These are phyloP conservation scores for Passiflora organensis DNA, from an alignment of 345 rosid species.

Conservation along the genomic window DNA sequence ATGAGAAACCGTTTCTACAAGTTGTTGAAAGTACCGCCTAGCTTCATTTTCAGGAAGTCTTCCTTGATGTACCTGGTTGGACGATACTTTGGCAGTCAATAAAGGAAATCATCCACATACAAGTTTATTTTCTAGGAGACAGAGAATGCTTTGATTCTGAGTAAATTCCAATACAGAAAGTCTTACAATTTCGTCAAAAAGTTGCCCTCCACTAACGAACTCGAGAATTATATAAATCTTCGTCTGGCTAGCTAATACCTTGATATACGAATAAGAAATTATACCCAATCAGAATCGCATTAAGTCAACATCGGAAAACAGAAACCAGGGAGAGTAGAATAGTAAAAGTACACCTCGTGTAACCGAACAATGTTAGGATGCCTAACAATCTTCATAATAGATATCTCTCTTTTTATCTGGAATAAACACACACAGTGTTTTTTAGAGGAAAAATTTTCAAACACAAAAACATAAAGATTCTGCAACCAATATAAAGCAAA, in stretches of 20 bases:
- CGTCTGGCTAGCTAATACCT: conserved; percentile 74
- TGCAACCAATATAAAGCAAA: too few relatives aligned
- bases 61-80: conserved; percentile 56
- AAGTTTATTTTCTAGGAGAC: too few relatives aligned
- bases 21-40: conserved; percentile 87
- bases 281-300: background rate
- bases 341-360: conserved; percentile 63
- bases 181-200: conserved; percentile 63
- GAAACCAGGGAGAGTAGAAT: background rate
- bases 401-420: conserved; percentile 85
- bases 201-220: conserved; percentile 1
- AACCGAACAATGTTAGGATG: conserved; percentile 80
- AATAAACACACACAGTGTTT: background rate
- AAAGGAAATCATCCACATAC: too few relatives aligned
- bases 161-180: too few relatives aligned
- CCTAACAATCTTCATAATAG: conserved; percentile 86
- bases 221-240: conserved; percentile 24
- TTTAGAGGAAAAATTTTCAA: too few relatives aligned
- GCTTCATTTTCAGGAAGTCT: conserved; percentile 66
- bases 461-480: too few relatives aligned
- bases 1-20: conserved; percentile 76
- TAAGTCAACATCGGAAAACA: background rate
- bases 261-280: conserved; percentile 1
- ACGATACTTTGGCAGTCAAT: background rate
- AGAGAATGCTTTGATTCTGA: too few relatives aligned